A percentile compares a stretch with the other conserved stretches of the same genome.
phyloP scores from a whole-genome alignment of 768 basidiomycete genomes.

The Plicaturopsis crispa region DNA sequence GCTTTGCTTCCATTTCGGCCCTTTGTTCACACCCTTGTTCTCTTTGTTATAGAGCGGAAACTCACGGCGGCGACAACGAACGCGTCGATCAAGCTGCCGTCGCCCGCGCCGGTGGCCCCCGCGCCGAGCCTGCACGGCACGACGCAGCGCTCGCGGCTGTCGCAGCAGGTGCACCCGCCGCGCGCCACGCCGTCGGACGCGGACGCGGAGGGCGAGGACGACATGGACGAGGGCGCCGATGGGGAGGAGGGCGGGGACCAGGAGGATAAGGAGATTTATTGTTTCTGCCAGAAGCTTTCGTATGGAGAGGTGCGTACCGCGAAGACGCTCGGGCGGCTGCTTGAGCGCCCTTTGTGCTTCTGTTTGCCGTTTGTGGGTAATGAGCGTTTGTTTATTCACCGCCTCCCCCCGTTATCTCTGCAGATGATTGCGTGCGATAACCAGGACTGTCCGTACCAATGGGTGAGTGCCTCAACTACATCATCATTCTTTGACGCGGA shows the following conservation, averaged over 20 bases:
- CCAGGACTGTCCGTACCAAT: conserved; percentile 48
- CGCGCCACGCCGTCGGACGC: background rate
- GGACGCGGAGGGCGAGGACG: conserved; percentile 29
- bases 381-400: too few species aligned
- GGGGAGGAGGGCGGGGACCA: conserved; percentile 41
- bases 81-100: conserved; percentile 20
- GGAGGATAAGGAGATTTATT: conserved; percentile 54
- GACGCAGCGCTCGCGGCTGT: conserved; percentile 30
- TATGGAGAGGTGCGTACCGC: conserved; percentile 44
- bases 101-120: background rate
- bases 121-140: background rate
- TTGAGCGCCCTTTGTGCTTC: conserved; percentile 2
- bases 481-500: background rate
- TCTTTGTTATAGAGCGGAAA: conserved; percentile 28
- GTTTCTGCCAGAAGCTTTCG: conserved; percentile 54
- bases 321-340: background rate
- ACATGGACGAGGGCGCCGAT: conserved; percentile 39
- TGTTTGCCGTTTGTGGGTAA: too few species aligned
- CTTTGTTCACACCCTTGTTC: conserved; percentile 1
- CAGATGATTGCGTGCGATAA: conserved; percentile 63
- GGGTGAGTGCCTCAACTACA: conserved; percentile 36
- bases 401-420: too few species aligned
- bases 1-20: too few species aligned
- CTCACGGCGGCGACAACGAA: conserved; percentile 22
- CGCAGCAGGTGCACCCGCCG: conserved; percentile 11